Base-by-base conservation (phyloP, 352 stramenopile genomes). In the Pythium phragmitis region DNA sequence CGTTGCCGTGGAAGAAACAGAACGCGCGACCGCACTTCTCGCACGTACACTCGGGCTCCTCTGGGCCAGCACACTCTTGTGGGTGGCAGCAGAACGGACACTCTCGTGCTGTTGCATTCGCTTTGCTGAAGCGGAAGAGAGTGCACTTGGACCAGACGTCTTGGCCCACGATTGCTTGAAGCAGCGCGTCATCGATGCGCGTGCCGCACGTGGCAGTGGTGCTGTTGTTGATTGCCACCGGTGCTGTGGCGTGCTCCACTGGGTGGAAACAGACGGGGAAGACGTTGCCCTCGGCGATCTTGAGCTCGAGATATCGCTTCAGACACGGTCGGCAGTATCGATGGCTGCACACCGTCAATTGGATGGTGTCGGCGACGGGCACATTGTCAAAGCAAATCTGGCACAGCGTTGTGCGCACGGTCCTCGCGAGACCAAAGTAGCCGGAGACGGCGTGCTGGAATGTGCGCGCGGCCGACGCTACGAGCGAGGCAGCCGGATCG, bases 251-350 rank as follows among this genome's bases (percentile, higher is more conserved):
- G 33, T 13, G 19, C 26, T 52, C 47, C 3, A 53, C 13, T 46
- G 58, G 58, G 17, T 58, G 49, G 49, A 92, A 95, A 69, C 86
- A 95, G 39, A 70, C 81, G 3, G 82, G 76, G 43, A 85, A 87
- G 37, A 95, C 82, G 48, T 90, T 74, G 8, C 73, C 83, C 49
- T 91, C 81, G 36, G 66, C 65, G 59, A 92, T 84, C 65, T 92
- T 90, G 62, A 84, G 79, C 65, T 83, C 70, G 13, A 92, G 56
- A 51, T 84, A 92, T 48, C 65, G 78, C 43, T 69, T 74, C 42
- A 91, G 61, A 53, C 84, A 92, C 49, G 68, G 23, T 14, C 70
- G 63, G 19, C 48, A 54, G 19, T 23, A 54, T 7, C 13, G 7
- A 21, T 54, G 48, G 12, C 12, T 4, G 13, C 48, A 54, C 23